phyloP scores from a whole-genome alignment of 2,329 filamentous ascomycete species.

The Geosmithia flava region DNA sequence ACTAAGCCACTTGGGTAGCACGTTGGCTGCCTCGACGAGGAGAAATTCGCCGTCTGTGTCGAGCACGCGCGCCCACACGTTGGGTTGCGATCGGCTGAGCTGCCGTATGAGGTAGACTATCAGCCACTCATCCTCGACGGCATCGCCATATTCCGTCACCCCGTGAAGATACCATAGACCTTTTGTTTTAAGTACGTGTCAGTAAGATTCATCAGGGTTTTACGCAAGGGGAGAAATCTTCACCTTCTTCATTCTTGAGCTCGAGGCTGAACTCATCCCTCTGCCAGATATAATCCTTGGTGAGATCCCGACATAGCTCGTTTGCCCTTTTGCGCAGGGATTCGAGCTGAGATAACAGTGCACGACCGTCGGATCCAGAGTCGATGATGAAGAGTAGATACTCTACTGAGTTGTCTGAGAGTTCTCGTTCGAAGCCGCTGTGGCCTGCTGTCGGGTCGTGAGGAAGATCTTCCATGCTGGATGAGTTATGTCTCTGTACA shows the following conservation, averaged over 20 bases:
- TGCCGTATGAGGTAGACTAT: slow-evolving; percentile 82
- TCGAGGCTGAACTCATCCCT: slow-evolving; percentile 68
- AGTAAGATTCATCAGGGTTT: background rate
- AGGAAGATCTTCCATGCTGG: background rate
- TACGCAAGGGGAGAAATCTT: slow-evolving; percentile 6
- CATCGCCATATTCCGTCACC: slow-evolving; percentile 79
- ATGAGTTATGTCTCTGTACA: background rate
- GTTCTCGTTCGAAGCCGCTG: slow-evolving; percentile 7
- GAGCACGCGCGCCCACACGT: slow-evolving; percentile 70
- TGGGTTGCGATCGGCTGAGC: slow-evolving; percentile 58
- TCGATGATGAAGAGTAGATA: slow-evolving; percentile 70
- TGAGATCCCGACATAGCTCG: slow-evolving; percentile 46
- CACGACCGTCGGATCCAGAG: slow-evolving; percentile 35
- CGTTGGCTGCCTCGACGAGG: slow-evolving; percentile 83
- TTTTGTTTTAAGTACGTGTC: slow-evolving; percentile 9
- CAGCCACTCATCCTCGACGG: slow-evolving; percentile 94
- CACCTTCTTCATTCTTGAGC: slow-evolving; percentile 45
- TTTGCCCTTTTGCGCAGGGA: slow-evolving; percentile 57
- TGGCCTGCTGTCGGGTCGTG: background rate
- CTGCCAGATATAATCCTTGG: slow-evolving; percentile 94
- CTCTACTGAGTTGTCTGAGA: slow-evolving; percentile 77
- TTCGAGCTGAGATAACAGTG: slow-evolving; percentile 55
- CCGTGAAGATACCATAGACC: slow-evolving; percentile 57
- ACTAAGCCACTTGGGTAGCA: slow-evolving; percentile 79
- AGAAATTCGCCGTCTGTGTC: slow-evolving; percentile 94